These are phyloP conservation scores for Backusella psychrophila DNA, from an alignment of 192 early-diverging fungal species.

Conservation along the genomic window DNA sequence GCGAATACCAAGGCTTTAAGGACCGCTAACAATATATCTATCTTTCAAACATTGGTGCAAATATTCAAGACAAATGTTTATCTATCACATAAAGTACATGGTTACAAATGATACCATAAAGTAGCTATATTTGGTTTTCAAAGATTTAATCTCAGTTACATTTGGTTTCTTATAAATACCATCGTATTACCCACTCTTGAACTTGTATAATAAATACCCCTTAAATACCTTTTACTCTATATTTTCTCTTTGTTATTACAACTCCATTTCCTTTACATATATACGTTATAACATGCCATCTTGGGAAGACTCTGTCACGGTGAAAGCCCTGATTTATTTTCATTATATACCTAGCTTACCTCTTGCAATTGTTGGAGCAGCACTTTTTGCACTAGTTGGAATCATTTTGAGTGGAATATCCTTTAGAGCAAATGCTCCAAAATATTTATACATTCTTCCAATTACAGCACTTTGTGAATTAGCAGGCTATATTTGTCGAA, in stretches of 20 bases:
- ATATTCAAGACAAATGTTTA: neutral
- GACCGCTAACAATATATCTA: neutral
- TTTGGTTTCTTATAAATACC: neutral
- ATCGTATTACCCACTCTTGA: neutral
- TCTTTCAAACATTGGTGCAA: neutral
- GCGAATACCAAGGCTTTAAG: neutral
- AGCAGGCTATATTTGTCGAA: neutral
- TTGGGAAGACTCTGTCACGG: neutral
- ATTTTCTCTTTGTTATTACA: neutral
- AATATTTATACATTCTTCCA: conserved; percentile 5
- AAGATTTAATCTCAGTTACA: neutral
- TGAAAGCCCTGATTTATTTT: neutral
- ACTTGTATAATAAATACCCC: neutral
- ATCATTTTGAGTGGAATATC: neutral
- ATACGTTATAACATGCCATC: neutral
- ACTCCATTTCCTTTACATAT: neutral
- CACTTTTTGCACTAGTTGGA: neutral
- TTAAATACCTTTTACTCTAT: neutral
- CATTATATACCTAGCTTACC: neutral
- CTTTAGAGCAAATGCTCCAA: neutral
- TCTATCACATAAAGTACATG: neutral
- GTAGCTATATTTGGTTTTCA: neutral
- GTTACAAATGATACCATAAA: neutral
- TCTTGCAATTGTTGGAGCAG: neutral
- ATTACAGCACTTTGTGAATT: neutral